These are phyloP conservation scores for Claviceps arundinis DNA, from an alignment of 2,329 filamentous ascomycete genomes.

Conservation along the genomic window DNA sequence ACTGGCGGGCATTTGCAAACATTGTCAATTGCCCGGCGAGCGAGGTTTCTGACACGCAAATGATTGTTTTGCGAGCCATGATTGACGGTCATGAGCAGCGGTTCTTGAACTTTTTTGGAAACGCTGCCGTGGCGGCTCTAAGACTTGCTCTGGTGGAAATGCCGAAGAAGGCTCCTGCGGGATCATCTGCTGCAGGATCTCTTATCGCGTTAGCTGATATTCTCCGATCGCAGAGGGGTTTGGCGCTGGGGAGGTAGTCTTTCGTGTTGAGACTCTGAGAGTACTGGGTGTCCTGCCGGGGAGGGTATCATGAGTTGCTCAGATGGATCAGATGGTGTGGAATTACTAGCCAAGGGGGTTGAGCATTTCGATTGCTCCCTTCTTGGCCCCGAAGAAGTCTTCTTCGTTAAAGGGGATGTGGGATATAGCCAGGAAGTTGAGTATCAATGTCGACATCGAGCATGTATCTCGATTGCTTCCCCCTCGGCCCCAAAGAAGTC, in stretches of 20 bases:
- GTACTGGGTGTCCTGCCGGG: too few species aligned
- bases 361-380: too few species aligned
- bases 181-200: slow-evolving; percentile 36
- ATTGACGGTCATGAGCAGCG: slow-evolving; percentile 59
- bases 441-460: too few species aligned
- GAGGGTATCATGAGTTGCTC: too few species aligned
- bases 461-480: too few species aligned
- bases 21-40: slow-evolving; percentile 62
- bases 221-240: slow-evolving; percentile 35
- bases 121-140: slow-evolving; percentile 58
- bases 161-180: slow-evolving; percentile 38
- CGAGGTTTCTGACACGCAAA: slow-evolving; percentile 60
- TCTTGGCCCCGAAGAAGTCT: too few species aligned
- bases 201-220: slow-evolving; percentile 40
- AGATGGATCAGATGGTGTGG: too few species aligned
- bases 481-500: too few species aligned
- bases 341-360: too few species aligned
- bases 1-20: slow-evolving; percentile 66
- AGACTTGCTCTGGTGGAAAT: slow-evolving; percentile 61
- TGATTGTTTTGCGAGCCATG: slow-evolving; percentile 56
- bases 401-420: too few species aligned
- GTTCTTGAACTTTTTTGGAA: slow-evolving; percentile 72
- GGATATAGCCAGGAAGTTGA: too few species aligned
- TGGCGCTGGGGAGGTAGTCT: slow-evolving; percentile 24
- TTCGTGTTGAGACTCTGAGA: too few species aligned